Conservation (phyloP, 1,284 basidiomycete genomes). For the Cutaneotrichosporon dermatis region DNA sequence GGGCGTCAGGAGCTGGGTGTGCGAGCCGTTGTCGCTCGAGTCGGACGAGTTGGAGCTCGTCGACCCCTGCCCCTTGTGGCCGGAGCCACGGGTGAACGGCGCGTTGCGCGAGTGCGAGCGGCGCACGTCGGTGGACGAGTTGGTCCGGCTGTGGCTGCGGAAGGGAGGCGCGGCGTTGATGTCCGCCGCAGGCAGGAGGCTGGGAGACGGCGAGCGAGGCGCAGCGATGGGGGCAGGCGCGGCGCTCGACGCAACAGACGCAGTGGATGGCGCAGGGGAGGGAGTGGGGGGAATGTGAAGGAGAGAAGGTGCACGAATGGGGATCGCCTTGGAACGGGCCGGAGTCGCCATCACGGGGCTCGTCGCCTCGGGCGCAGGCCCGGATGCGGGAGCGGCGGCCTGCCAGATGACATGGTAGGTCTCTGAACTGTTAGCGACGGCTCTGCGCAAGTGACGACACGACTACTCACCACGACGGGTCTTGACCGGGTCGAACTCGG, state of each 20-base stretch:
- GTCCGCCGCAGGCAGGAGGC: slow-evolving; percentile 28
- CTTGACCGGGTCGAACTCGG: slow-evolving; percentile 42
- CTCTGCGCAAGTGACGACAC: background rate
- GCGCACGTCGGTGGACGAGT: background rate
- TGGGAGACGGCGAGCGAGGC: slow-evolving; percentile 16
- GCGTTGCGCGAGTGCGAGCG: slow-evolving; percentile 7
- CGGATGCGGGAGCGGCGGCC: slow-evolving; percentile 21
- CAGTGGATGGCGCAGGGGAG: slow-evolving; percentile 12
- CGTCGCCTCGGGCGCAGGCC: background rate
- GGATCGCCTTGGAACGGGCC: slow-evolving; percentile 41
- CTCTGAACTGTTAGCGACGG: slow-evolving; percentile 22
- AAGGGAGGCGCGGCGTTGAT: slow-evolving; percentile 3
- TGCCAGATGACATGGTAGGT: slow-evolving; percentile 40
- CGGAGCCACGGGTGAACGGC: slow-evolving; percentile 4
- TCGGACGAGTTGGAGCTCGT: slow-evolving; percentile 35
- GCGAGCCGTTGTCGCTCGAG: slow-evolving; percentile 28
- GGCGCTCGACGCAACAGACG: background rate
- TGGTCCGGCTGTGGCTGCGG: background rate
- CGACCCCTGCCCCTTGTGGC: slow-evolving; percentile 20
- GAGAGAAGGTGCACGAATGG: slow-evolving; percentile 44
- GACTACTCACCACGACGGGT: slow-evolving; percentile 32
- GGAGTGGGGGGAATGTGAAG: slow-evolving; percentile 42
- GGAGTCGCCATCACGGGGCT: slow-evolving; percentile 25
- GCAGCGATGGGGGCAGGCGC: background rate
- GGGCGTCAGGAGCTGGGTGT: slow-evolving; percentile 41